Evolutionary conservation across 352 stramenopile species (phyloP).

Genomic region (Pythium rhizo-oryzae): DNA sequence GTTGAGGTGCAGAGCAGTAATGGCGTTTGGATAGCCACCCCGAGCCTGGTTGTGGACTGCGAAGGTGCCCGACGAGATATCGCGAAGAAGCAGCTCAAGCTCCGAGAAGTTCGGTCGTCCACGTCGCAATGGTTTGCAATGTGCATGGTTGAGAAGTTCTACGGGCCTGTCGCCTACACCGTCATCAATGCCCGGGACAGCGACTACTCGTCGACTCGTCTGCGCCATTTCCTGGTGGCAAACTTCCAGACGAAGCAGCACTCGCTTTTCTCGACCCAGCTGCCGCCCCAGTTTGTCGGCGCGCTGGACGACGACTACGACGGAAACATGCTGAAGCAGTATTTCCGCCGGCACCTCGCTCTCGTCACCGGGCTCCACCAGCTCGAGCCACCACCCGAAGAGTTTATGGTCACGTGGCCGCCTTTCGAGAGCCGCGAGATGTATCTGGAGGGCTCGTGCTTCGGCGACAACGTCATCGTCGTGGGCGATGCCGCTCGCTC

Average conservation of each 20-base stretch:
- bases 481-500: slow-evolving; percentile 32
- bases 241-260: slow-evolving; percentile 26
- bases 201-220: slow-evolving; percentile 20
- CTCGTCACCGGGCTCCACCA: slow-evolving; percentile 17
- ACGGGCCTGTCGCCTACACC: slow-evolving; percentile 27
- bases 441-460: slow-evolving; percentile 24
- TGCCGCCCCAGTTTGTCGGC: slow-evolving; percentile 31
- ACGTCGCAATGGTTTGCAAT: slow-evolving; percentile 29
- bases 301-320: slow-evolving; percentile 30
- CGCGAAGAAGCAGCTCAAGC: slow-evolving; percentile 26
- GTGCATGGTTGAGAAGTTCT: slow-evolving; percentile 31
- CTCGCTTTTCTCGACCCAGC: slow-evolving; percentile 28
- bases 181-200: slow-evolving; percentile 33
- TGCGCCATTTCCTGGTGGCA: slow-evolving; percentile 29
- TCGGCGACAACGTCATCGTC: slow-evolving; percentile 31
- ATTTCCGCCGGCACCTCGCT: slow-evolving; percentile 24
- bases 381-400: slow-evolving; percentile 19
- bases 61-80: slow-evolving; percentile 27
- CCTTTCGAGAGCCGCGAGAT: slow-evolving; percentile 33
- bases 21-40: not conserved
- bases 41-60: slow-evolving; percentile 25
- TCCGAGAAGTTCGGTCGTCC: slow-evolving; percentile 21
- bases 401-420: slow-evolving; percentile 23
- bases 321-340: slow-evolving; percentile 22
- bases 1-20: slow-evolving; percentile 12